These are phyloP conservation scores for Penicillium mononematosum DNA, from an alignment of 495 filamentous ascomycete genomes.

Conservation along the genomic window DNA sequence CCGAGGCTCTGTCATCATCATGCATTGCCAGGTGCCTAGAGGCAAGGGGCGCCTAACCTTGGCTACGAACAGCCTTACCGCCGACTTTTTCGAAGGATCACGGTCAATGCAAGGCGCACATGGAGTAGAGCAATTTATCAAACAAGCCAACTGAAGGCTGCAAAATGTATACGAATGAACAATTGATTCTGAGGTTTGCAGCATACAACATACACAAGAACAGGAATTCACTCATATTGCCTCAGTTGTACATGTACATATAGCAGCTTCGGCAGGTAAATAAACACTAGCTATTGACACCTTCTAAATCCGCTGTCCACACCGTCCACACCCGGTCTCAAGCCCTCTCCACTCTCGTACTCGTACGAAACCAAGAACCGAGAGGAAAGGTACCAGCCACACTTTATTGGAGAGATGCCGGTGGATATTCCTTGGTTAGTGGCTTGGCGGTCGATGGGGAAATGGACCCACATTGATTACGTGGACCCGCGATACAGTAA, in stretches of 20 bases:
- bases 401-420: slow-evolving; percentile 5
- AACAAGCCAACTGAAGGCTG: no score
- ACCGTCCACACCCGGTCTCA: neutral
- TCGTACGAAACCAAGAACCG: slow-evolving; percentile 10
- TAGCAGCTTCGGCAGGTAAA: neutral
- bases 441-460: slow-evolving; percentile 16
- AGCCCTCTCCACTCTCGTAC: slow-evolving; percentile 10
- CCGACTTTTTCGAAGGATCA: neutral
- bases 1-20: neutral
- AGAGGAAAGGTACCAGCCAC: neutral
- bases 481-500: neutral
- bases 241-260: neutral
- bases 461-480: neutral
- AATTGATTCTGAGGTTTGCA: no score
- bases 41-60: slow-evolving; percentile 6
- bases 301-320: neutral
- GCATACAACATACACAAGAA: no score
- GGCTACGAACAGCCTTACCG: neutral
- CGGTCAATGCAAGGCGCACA: neutral
- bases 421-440: slow-evolving; percentile 13
- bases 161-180: no score
- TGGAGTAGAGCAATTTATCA: neutral
- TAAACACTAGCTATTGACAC: neutral
- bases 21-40: neutral
- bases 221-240: no score